Base-by-base conservation (phyloP, 768 basidiomycete species). In the Tremella fuciformis region DNA sequence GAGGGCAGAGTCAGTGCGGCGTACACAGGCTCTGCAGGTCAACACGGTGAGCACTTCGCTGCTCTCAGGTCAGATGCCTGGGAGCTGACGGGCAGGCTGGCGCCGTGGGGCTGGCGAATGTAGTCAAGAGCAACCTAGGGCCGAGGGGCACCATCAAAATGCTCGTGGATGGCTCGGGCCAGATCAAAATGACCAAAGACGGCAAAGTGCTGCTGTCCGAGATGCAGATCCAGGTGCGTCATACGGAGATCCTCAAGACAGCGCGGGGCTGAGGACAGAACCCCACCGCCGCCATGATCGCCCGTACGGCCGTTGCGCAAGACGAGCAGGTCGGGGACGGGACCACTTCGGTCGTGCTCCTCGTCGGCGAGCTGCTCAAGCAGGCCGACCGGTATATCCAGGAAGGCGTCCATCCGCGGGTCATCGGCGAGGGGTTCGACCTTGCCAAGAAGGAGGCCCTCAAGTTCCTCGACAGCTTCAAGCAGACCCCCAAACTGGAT, bases 161-260 rank as follows among this genome's bases (percentile, higher is more conserved):
- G 94, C 86, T 99, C 53, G 96, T 99, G 42, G 96, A 98, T 78
- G 96, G 96, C 57, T 83, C 93, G 13, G 96, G 96, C 9, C 89
- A 68, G 54, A 93, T 99, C 78, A 99, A 98, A 83, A 93, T 99
- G 89, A 98, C 96, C 64, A 99, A 98, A 82, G 96, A 98, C 73
- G 96, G 96, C 63, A 99, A 99, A 80, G 94, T 97, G 41, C 80
- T 99, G 56, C 82, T 99, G 58, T 94, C 92, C 41, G 96, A 99
- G 80, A 99, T 99, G 96, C 96, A 98, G 80, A 99, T 99, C 53
- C 81, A 82, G 71, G 29, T 34, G 79, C 78, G 8, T 24, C 19
- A 51, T 13, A 4, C 46, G 18, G 19, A 21, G 13, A 25, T 40
- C 38, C 61, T 15, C n/a, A 26, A 22, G 34, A 8, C 29, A 4